A percentile compares a stretch with the other conserved stretches of the same genome.
These are phyloP conservation scores for Pyrenula massariospora DNA, from an alignment of 495 filamentous ascomycete species.

Conservation along the genomic window DNA sequence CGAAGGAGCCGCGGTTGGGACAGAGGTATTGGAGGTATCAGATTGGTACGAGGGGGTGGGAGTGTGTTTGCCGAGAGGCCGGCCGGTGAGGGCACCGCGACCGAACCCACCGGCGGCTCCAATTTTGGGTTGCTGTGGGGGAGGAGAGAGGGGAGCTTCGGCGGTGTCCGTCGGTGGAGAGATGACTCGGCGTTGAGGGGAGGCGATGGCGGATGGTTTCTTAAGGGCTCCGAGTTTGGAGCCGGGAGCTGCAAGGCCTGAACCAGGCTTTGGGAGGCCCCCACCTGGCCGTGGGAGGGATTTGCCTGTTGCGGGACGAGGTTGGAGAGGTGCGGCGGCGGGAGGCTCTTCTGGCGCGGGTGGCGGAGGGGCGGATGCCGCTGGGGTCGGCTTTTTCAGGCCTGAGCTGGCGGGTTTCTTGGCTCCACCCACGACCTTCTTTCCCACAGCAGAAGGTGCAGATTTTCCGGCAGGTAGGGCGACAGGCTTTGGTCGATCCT, in stretches of 20 bases:
- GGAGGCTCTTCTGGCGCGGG: slow-evolving; percentile 43
- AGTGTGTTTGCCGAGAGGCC: slow-evolving; percentile 62
- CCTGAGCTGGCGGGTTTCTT: slow-evolving; percentile 40
- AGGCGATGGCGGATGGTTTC: slow-evolving; percentile 51
- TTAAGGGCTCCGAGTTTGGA: slow-evolving; percentile 50
- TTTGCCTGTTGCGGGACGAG: slow-evolving; percentile 44
- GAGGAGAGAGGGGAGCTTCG: slow-evolving; percentile 36
- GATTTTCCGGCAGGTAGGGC: slow-evolving; percentile 50
- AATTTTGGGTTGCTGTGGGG: slow-evolving; percentile 5
- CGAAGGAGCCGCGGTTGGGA: slow-evolving; percentile 34
- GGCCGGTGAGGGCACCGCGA: slow-evolving; percentile 70
- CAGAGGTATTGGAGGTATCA: slow-evolving; percentile 23
- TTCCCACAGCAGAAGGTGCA: slow-evolving; percentile 24
- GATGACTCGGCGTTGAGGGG: slow-evolving; percentile 50
- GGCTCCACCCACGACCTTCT: slow-evolving; percentile 26
- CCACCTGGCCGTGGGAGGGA: slow-evolving; percentile 50
- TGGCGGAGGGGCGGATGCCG: slow-evolving; percentile 41
- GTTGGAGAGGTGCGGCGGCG: slow-evolving; percentile 31
- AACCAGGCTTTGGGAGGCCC: slow-evolving; percentile 51
- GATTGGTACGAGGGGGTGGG: slow-evolving; percentile 31
- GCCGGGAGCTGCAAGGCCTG: slow-evolving; percentile 44
- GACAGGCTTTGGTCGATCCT: slow-evolving; percentile 85
- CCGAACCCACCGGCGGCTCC: slow-evolving; percentile 54
- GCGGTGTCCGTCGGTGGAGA: slow-evolving; percentile 44
- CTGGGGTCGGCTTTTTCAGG: slow-evolving; percentile 42